phyloP scores from a whole-genome alignment of 2,329 filamentous ascomycete genomes.

The Hypoxylon sp. region DNA sequence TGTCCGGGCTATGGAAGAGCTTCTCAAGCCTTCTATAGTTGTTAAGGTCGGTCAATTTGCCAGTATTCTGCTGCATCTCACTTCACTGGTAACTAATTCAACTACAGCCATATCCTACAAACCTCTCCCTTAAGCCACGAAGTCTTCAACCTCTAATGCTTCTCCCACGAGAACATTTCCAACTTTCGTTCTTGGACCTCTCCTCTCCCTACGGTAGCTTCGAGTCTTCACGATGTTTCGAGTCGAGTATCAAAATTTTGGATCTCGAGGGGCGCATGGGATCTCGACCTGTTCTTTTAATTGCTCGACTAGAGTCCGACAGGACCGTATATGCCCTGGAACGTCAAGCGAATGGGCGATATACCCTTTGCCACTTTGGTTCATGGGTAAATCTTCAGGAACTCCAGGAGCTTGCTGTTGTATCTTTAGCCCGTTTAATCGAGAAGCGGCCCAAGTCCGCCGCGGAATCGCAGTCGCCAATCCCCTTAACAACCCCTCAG shows the following conservation, averaged over 20 bases:
- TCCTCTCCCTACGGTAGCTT: conserved; percentile 59
- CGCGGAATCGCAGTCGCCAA: conserved; percentile 26
- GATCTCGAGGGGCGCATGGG: conserved; percentile 70
- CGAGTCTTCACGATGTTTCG: conserved; percentile 64
- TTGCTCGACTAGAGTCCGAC: conserved; percentile 67
- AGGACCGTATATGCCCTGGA: conserved; percentile 70
- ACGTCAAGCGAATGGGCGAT: conserved; percentile 67
- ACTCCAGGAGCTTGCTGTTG: conserved; percentile 61
- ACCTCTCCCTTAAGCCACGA: conserved; percentile 61
- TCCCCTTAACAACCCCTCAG: conserved; percentile 54
- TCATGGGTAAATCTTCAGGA: conserved; percentile 69
- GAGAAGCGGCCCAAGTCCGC: conserved; percentile 45
- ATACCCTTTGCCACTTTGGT: conserved; percentile 73
- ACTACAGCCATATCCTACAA: conserved; percentile 63
- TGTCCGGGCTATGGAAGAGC: conserved; percentile 57
- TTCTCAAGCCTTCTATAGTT: conserved; percentile 61
- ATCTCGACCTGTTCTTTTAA: conserved; percentile 62
- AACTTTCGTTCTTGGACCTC: conserved; percentile 69
- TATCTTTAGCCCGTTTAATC: conserved; percentile 49
- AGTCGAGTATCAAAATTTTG: conserved; percentile 68
- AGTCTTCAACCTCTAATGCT: conserved; percentile 69
- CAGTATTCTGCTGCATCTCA: conserved; percentile 18
- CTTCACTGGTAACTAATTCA: conserved; percentile 14
- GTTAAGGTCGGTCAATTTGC: conserved; percentile 55
- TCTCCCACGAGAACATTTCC: conserved; percentile 66